Percentiles rank a stretch among this genome's conserved stretches.
These are phyloP conservation scores for Lentinula edodes DNA, from an alignment of 768 basidiomycete genomes.

Conservation along the genomic window DNA sequence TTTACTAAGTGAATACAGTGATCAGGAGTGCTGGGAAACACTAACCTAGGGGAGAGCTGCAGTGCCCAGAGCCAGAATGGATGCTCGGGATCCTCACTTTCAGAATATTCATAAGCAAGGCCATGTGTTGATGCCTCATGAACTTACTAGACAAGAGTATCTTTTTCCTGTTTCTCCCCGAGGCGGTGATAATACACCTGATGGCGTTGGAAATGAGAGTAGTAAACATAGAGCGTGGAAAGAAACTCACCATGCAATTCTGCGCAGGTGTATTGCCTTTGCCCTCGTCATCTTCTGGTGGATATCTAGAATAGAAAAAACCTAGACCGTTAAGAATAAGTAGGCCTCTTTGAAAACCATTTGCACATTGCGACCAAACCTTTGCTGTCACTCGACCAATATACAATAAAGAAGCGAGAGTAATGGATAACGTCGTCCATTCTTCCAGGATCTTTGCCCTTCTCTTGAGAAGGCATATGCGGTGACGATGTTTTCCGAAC, in stretches of 20 bases:
- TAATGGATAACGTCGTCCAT: not conserved
- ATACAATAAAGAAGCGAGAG: conserved; percentile 1
- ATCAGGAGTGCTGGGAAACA: not conserved
- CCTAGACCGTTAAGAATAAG: not conserved
- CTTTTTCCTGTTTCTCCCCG: conserved; percentile 2
- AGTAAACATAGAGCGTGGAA: not conserved
- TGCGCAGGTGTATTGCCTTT: not conserved
- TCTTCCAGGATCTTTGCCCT: conserved; percentile 1
- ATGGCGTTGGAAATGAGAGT: not conserved
- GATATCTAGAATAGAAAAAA: conserved; percentile 5
- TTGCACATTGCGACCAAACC: not conserved
- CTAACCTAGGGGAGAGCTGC: not conserved
- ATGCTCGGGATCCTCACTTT: conserved; percentile 1
- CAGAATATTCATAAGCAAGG: not conserved
- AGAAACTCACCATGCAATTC: not conserved
- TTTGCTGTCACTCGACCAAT: conserved; percentile 2
- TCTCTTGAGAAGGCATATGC: conserved; percentile 3
- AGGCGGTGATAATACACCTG: conserved; percentile 4
- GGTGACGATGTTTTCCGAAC: conserved; percentile 2
- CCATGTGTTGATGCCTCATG: not conserved
- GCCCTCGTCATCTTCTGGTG: conserved; percentile 1
- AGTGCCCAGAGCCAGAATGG: not conserved
- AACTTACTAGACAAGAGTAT: conserved; percentile 1
- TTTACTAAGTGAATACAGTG: not conserved
- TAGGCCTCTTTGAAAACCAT: not conserved